phyloP scores from a whole-genome alignment of 176 grass and related monocot genomes.

The Triticum aestivum region DNA sequence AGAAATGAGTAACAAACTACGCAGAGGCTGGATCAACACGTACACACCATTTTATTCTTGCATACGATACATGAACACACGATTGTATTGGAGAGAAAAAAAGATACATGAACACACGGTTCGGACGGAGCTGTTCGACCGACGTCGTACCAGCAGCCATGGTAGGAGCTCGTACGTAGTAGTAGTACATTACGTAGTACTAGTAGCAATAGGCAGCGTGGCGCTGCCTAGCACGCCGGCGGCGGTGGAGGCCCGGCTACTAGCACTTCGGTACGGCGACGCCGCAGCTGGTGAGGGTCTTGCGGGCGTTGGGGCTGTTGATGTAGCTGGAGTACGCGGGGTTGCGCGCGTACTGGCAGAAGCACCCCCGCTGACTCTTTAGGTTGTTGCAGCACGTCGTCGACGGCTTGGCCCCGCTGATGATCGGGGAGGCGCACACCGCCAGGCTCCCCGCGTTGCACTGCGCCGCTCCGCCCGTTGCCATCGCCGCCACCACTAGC shows the following conservation, averaged over 20 bases:
- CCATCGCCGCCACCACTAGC: neutral
- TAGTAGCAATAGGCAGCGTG: neutral
- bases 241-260: neutral
- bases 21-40: neutral
- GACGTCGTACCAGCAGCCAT: neutral
- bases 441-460: constrained; percentile 27
- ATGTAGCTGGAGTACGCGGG: constrained; percentile 35
- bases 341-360: constrained; percentile 47
- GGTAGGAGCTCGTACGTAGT: neutral
- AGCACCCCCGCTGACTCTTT: constrained; percentile 34
- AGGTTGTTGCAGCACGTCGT: constrained; percentile 37
- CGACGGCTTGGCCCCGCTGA: constrained; percentile 14
- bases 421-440: constrained; percentile 27
- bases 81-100: too few species aligned
- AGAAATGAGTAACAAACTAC: neutral
- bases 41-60: neutral
- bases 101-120: neutral
- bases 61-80: neutral
- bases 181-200: neutral
- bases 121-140: neutral
- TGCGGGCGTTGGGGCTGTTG: constrained; percentile 26
- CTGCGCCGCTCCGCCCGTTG: constrained; percentile 10
- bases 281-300: neutral
- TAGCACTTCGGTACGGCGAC: constrained; percentile 44
- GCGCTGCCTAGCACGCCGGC: neutral